These are phyloP conservation scores for Centella asiatica DNA, from an alignment of 129 eudicot species.

Conservation along the genomic window DNA sequence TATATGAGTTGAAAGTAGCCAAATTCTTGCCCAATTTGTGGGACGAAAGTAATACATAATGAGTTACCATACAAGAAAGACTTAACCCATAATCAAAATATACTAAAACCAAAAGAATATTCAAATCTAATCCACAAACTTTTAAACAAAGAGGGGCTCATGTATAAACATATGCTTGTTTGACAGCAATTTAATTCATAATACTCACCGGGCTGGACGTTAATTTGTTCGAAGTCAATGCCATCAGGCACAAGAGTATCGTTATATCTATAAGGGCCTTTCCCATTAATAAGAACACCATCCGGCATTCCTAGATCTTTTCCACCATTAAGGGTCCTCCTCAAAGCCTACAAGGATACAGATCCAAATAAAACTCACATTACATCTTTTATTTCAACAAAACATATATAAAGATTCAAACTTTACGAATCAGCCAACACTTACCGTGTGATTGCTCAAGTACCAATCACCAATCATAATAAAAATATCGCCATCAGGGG, in stretches of 20 bases:
- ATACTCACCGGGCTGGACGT: slow-evolving; percentile 71
- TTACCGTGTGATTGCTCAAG: slow-evolving; percentile 77
- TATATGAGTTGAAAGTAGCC: too few relatives aligned
- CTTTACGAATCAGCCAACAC: slow-evolving; percentile 25
- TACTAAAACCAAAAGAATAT: too few relatives aligned
- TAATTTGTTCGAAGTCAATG: slow-evolving; percentile 70
- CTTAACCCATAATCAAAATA: too few relatives aligned
- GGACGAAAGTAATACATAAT: too few relatives aligned
- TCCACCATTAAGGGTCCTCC: slow-evolving; percentile 67
- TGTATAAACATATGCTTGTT: too few relatives aligned
- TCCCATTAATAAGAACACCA: slow-evolving; percentile 91
- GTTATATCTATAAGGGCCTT: slow-evolving; percentile 85
- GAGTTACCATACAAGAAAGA: too few relatives aligned
- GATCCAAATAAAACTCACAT: background rate
- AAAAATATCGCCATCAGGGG: slow-evolving; percentile 67
- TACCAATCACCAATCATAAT: slow-evolving; percentile 94
- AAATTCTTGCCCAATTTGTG: too few relatives aligned
- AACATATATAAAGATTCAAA: background rate
- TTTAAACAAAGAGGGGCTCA: too few relatives aligned
- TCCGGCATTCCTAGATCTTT: slow-evolving; percentile 85
- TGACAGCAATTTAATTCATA: background rate
- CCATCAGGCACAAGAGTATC: slow-evolving; percentile 82
- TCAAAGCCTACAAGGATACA: slow-evolving; percentile 44
- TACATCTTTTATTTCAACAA: background rate
- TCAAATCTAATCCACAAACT: too few relatives aligned